Percentiles rank a stretch among this genome's conserved stretches.
These are phyloP conservation scores for Nannochloropsis gaditana DNA, from an alignment of 108 stramenopile species.

Conservation along the genomic window DNA sequence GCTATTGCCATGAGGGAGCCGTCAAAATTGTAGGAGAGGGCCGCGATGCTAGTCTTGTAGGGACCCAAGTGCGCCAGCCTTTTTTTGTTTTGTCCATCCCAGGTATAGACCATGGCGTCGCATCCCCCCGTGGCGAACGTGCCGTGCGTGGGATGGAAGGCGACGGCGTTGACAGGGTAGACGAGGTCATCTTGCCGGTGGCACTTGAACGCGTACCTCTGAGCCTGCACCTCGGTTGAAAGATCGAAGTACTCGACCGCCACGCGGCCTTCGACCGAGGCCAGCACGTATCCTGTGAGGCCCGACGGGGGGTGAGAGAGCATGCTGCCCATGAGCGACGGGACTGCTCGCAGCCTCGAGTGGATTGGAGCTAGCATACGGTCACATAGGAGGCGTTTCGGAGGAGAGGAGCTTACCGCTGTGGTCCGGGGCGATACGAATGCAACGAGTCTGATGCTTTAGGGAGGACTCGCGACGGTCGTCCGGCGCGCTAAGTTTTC, in stretches of 20 bases:
- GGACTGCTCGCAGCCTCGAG: neutral
- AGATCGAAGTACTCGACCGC: slow-evolving; percentile 88
- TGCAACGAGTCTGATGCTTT: slow-evolving; percentile 49
- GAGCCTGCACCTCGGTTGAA: slow-evolving; percentile 34
- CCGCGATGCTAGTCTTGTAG: slow-evolving; percentile 59
- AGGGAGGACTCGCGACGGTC: slow-evolving; percentile 50
- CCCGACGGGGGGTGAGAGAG: slow-evolving; percentile 53
- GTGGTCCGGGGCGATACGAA: slow-evolving; percentile 42
- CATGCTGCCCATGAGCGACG: neutral
- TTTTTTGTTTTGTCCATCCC: slow-evolving; percentile 90
- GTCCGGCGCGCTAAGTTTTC: slow-evolving; percentile 43
- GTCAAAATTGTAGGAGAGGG: slow-evolving; percentile 73
- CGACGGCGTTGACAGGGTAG: slow-evolving; percentile 81
- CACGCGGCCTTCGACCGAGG: slow-evolving; percentile 91
- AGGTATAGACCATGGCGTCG: slow-evolving; percentile 88
- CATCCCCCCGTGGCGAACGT: slow-evolving; percentile 82
- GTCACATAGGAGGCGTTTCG: neutral
- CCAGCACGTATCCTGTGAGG: slow-evolving; percentile 80
- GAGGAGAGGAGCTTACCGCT: neutral
- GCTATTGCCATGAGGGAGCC: slow-evolving; percentile 78
- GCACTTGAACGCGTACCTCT: slow-evolving; percentile 94
- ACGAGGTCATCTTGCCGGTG: slow-evolving; percentile 79
- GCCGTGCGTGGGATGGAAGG: slow-evolving; percentile 78
- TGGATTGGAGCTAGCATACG: neutral
- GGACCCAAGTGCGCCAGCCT: slow-evolving; percentile 63